Evolutionary conservation across 345 rosid species (phyloP), one percentile per base, ranked within the genome.

Genomic region (Gossypium arboreum): DNA sequence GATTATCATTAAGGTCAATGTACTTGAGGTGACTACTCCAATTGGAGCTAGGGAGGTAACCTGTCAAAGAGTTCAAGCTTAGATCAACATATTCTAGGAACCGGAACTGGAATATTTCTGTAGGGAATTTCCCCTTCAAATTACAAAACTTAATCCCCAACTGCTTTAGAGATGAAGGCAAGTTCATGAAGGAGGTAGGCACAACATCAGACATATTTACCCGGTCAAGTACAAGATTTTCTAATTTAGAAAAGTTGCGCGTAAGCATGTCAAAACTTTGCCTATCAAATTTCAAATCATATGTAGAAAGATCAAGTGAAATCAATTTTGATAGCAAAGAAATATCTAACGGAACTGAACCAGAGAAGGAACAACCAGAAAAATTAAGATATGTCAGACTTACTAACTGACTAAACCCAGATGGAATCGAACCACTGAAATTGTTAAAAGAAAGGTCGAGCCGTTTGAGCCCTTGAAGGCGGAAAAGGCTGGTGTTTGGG

Each of bases 391-490:
- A 48, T 0, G 44, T 71, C 41, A 83, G 15, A 16, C 12, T 45
- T 2, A 2, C 29, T 1, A 79, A 66, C 15, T 12, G n/a, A 3
- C 63, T 8, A 17, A 80, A 75, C 4, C 29, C 22, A 2, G 79
- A 34, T n/a, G 8, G 63, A 77, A 83, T 79, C 0, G 70, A 44
- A 41, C 16, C 34, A 1, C 4, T 9, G 48, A 66, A 67, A 18
- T 80, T 0, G 55, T 85, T 85, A 25, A 1, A 3, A 64, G 83
- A 75, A 1, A 87, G 83, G 17, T 81, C 73, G 3, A 87, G 76
- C 0, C 12, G 10, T n/a, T 63, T 81, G 15, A 84, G 78, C 2
- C 68, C 66, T 0, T 24, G 15, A 18, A 81, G 82, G 17, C 6
- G 68, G 13, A 83, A 76, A 17, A 83, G 79, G 55, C 22, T 61